Percentiles rank a stretch among this genome's conserved stretches.
Evolutionary conservation across 768 basidiomycete species (phyloP).

Genomic region (Xerocomus spinulosus): DNA sequence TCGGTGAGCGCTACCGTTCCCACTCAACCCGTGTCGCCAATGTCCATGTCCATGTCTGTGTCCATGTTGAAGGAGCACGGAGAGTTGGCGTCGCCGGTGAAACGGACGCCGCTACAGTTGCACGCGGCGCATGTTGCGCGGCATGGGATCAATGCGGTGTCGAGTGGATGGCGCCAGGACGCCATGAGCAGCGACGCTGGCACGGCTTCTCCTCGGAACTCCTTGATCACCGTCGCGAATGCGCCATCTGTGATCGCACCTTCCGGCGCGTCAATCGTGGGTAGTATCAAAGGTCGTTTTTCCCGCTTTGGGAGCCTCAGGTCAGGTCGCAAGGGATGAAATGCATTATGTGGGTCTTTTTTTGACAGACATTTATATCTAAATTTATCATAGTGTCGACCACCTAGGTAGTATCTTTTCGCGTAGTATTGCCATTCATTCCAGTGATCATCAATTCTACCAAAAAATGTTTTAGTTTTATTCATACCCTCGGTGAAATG

Average conservation of each 20-base stretch:
- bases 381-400: neutral
- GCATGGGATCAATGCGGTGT: constrained; percentile 78
- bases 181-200: constrained; percentile 37
- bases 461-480: neutral
- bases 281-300: constrained; percentile 67
- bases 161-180: constrained; percentile 67
- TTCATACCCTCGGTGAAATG: constrained; percentile 1
- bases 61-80: neutral
- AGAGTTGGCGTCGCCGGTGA: constrained; percentile 28
- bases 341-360: no score
- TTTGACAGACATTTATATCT: no score
- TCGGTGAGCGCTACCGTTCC: constrained; percentile 46
- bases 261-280: constrained; percentile 56
- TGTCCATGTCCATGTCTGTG: constrained; percentile 10
- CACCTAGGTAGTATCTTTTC: constrained; percentile 6
- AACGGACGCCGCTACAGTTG: constrained; percentile 73
- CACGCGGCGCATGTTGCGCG: constrained; percentile 78
- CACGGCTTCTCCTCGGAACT: constrained; percentile 62
- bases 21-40: constrained; percentile 42
- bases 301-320: constrained; percentile 75
- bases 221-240: constrained; percentile 69
- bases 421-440: neutral
- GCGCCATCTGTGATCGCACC: constrained; percentile 32
- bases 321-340: constrained; percentile 36
- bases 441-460: neutral